Evolutionary conservation across 768 basidiomycete genomes (phyloP).

Genomic region (Pleurotus platypus): DNA sequence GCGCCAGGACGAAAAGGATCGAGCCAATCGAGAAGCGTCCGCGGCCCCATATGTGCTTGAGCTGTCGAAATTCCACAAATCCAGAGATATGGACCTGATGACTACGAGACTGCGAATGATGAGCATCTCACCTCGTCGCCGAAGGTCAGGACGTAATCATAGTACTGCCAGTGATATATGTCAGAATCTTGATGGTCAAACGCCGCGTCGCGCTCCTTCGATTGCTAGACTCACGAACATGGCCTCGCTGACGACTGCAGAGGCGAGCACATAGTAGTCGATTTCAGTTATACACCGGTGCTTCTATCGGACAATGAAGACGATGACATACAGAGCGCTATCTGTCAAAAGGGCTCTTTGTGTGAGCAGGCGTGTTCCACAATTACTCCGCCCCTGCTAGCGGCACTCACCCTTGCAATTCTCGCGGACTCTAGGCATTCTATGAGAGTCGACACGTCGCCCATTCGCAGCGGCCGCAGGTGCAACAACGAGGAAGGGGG

Average conservation of each 20-base stretch:
- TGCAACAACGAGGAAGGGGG: too few relatives aligned
- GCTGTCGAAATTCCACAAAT: neutral
- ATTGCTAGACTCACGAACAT: neutral
- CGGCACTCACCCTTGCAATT: too few relatives aligned
- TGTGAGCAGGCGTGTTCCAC: too few relatives aligned
- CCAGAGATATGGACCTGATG: too few relatives aligned
- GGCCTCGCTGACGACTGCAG: neutral
- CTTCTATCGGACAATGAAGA: too few relatives aligned
- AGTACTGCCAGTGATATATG: neutral
- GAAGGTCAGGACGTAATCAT: neutral
- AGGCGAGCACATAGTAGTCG: neutral
- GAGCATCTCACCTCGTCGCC: neutral
- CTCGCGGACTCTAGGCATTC: too few relatives aligned
- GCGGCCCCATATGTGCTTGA: constrained; percentile 1
- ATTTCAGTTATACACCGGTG: too few relatives aligned
- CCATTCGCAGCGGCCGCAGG: too few relatives aligned
- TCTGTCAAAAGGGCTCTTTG: neutral
- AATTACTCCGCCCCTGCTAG: too few relatives aligned
- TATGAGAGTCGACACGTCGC: too few relatives aligned
- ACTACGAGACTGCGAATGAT: too few relatives aligned
- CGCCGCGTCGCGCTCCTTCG: too few relatives aligned
- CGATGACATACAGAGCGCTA: neutral
- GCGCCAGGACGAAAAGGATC: neutral
- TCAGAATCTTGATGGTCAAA: neutral
- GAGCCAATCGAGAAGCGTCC: neutral